Percentiles rank a stretch among this genome's conserved stretches.
Conservation (phyloP, 805 yeast species). For the Myxozyma geophila region DNA sequence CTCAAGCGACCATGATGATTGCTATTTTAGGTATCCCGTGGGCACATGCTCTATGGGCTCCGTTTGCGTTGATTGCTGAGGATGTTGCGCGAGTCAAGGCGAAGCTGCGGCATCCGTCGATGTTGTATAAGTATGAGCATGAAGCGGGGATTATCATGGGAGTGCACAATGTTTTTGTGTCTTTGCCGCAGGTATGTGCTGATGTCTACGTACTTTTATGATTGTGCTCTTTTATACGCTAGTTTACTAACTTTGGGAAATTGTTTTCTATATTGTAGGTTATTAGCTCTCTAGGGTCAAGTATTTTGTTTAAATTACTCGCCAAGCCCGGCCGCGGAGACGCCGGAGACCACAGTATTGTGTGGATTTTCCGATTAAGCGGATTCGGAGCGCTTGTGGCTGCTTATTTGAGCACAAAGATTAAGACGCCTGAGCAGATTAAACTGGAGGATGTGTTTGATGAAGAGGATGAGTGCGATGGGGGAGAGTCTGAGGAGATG, state of each 20-base stretch:
- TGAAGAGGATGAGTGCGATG: conserved; percentile 9
- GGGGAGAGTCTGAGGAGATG: background rate
- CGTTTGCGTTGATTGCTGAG: conserved; percentile 64
- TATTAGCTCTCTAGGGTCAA: conserved; percentile 54
- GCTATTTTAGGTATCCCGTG: conserved; percentile 63
- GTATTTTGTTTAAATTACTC: conserved; percentile 52
- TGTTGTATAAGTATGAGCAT: conserved; percentile 48
- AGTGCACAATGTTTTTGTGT: conserved; percentile 61
- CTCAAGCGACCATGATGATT: conserved; percentile 54
- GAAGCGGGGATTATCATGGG: conserved; percentile 63
- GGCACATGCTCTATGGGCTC: conserved; percentile 72
- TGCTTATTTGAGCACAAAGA: conserved; percentile 48
- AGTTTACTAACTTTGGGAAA: background rate
- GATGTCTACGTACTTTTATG: background rate
- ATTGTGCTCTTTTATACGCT: background rate
- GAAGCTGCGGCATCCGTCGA: conserved; percentile 41
- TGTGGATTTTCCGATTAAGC: conserved; percentile 63
- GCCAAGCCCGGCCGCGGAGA: conserved; percentile 36
- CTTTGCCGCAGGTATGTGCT: conserved; percentile 56
- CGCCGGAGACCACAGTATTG: conserved; percentile 52
- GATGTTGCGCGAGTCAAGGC: conserved; percentile 59
- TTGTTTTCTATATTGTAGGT: conserved; percentile 16
- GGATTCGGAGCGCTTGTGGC: conserved; percentile 59
- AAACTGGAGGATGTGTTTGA: conserved; percentile 36
- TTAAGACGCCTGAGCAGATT: conserved; percentile 49